Evolutionary conservation across 2,329 filamentous ascomycete species (phyloP), one percentile per base, ranked within the genome.

Genomic region (Monilinia aucupariae): DNA sequence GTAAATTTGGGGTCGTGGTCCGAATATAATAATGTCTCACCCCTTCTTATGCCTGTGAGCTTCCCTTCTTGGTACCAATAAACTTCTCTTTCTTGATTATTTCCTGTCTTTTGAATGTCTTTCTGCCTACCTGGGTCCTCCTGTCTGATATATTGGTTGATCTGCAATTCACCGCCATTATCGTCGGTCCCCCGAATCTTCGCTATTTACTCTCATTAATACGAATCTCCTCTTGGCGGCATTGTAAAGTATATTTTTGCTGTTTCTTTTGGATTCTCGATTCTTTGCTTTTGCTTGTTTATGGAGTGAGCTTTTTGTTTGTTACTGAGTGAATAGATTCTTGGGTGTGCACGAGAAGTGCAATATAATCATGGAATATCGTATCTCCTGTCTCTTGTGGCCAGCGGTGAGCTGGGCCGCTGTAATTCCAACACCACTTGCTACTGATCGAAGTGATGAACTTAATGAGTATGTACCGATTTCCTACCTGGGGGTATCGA

Each of bases 301-400:
- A 17, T 22, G 43, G 27, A 34, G 41, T 56, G 41, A 45, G 10
- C 20, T 22, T 56, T 45, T 45, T 15, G 3, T 56, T 17, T 25
- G 41, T 56, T 55, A 43, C 17, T 25, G 52, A 30, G 52, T 43
- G 52, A 41, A 22, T 32, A 47, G 10, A 34, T 20, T 25, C 22
- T 34, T 45, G 41, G 20, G 41, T 47, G 54, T 41, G 54, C 54
- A 56, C 54, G 54, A 47, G 47, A 56, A 47, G 54, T 56, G 41
- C 54, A 56, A 60, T 41, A 41, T 30, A 52, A 60, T 30, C 4
- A 43, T 51, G 58, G 25, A 61, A 56, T 56, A 47, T 37, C 47
- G 48, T n/a, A 34, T 55, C 51, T 62, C 51, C 60, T 62, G 56
- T 55, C 51, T 62, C 41, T 56, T 50, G 25, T 39, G 48, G 17